Evolutionary conservation across 2,329 filamentous ascomycete genomes (phyloP), one percentile per base, ranked within the genome.

Genomic region (Colletotrichum aenigma): DNA sequence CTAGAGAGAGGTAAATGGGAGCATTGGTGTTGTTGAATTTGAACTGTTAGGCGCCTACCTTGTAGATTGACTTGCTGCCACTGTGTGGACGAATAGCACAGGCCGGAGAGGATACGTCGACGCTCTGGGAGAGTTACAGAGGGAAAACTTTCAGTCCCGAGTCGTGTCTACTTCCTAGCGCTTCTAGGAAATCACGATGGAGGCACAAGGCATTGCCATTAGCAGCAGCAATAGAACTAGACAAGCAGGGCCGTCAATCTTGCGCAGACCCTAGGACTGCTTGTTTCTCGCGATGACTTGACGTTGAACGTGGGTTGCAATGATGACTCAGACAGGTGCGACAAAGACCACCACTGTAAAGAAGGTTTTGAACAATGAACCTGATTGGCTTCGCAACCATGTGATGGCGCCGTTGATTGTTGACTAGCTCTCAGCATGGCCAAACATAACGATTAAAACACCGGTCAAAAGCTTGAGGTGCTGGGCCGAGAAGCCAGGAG

Each of bases 401-500:
- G 10, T 4, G n/a, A n/a, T 12, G n/a, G 43, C 43, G 43, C 43
- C 10, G n/a, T 48, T 48, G 10, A 48, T 13, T 7, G n/a, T 48
- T 48, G 43, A 4, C 43, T 21, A 48, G 6, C 43, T 48, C 3
- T 48, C 10, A 48, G 43, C 43, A 48, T 4, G 10, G 10, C 43
- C 43, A 12, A 48, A 9, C 3, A 48, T 4, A n/a, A 43, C 38
- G 38, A 10, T 13, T 3, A 0, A 48, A 48, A 48, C 3, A n/a
- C 8, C 9, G 2, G n/a, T 0, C 43, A 21, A 48, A n/a, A 12
- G n/a, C n/a, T 48, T 0, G 43, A n/a, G 2, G n/a, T 21, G 43
- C 43, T 48, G 18, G 43, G 10, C 43, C 43, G 1, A 7, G 2
- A 21, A 48, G 43, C 43, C 4, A 48, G 43, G 18, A 48, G n/a